Conservation (phyloP, 331 rosid genomes). For the Pyracantha coccinea region DNA sequence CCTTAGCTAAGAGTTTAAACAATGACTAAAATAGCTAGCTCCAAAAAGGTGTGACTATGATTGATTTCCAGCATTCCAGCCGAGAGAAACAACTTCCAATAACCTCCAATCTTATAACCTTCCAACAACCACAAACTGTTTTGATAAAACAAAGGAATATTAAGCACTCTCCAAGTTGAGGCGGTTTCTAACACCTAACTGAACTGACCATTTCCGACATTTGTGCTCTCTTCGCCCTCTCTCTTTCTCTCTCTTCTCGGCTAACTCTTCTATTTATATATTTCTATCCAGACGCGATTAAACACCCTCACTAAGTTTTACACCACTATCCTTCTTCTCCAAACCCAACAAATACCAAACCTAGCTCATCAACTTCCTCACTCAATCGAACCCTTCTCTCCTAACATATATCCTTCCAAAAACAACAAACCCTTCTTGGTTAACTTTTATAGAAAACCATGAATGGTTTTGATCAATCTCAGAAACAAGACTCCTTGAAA, state of each 20-base stretch:
- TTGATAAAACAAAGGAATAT: too few species aligned
- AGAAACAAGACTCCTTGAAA: constrained; percentile 49
- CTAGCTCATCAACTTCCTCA: neutral
- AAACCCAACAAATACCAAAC: neutral
- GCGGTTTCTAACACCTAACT: constrained; percentile 22
- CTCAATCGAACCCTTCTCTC: neutral
- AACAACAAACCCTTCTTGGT: neutral
- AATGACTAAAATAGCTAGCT: too few species aligned
- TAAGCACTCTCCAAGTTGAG: too few species aligned
- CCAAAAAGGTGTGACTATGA: too few species aligned
- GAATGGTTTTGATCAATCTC: constrained; percentile 40
- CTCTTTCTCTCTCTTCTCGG: neutral
- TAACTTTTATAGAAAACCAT: neutral
- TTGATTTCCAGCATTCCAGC: too few species aligned
- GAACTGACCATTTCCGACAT: constrained; percentile 32
- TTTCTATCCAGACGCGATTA: neutral
- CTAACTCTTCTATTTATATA: neutral
- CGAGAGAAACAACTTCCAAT: too few species aligned
- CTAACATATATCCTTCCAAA: neutral
- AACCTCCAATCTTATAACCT: too few species aligned
- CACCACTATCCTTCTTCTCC: constrained; percentile 1
- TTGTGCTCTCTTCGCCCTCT: constrained; percentile 27
- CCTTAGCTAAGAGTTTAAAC: too few species aligned
- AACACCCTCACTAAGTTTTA: neutral
- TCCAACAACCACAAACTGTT: too few species aligned